Evolutionary conservation across 1,284 basidiomycete species (phyloP).

Genomic region (Rhodotorula glutinis): DNA sequence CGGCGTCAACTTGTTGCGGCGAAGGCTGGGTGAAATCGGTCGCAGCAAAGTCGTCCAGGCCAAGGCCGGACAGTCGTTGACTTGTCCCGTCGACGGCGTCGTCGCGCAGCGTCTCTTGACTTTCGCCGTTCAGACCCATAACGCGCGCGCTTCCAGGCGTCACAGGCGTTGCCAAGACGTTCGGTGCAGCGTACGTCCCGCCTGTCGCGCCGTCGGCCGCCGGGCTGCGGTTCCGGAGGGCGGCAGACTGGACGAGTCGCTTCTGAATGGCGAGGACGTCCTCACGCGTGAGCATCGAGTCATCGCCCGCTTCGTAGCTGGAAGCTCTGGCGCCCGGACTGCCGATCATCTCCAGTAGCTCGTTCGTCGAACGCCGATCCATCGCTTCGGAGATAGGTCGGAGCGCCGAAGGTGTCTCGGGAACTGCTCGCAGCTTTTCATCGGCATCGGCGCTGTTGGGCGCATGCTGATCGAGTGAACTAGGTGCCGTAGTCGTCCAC

Average conservation of each 20-base stretch:
- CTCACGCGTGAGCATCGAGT: constrained; percentile 8
- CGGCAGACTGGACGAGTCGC: constrained; percentile 24
- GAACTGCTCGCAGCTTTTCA: too few species aligned
- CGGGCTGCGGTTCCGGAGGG: background rate
- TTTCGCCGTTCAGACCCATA: too few species aligned
- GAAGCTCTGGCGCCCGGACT: background rate
- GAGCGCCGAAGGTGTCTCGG: background rate
- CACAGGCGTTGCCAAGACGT: too few species aligned
- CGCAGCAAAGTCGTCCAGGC: background rate
- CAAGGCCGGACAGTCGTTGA: constrained; percentile 4
- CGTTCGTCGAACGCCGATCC: constrained; percentile 24
- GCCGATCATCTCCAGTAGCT: constrained; percentile 15
- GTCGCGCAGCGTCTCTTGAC: background rate
- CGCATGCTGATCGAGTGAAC: too few species aligned
- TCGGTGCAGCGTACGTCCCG: too few species aligned
- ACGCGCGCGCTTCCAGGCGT: too few species aligned
- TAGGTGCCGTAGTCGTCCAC: too few species aligned
- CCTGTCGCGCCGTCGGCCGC: too few species aligned
- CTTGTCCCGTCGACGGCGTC: background rate
- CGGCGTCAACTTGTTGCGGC: background rate
- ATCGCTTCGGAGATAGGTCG: constrained; percentile 5
- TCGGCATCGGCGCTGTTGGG: too few species aligned
- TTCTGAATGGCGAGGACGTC: constrained; percentile 34
- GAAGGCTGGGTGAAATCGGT: background rate
- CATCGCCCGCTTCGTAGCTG: background rate